These are phyloP conservation scores for Trichosporon sp. DNA, from an alignment of 1,284 basidiomycete species.

Conservation along the genomic window DNA sequence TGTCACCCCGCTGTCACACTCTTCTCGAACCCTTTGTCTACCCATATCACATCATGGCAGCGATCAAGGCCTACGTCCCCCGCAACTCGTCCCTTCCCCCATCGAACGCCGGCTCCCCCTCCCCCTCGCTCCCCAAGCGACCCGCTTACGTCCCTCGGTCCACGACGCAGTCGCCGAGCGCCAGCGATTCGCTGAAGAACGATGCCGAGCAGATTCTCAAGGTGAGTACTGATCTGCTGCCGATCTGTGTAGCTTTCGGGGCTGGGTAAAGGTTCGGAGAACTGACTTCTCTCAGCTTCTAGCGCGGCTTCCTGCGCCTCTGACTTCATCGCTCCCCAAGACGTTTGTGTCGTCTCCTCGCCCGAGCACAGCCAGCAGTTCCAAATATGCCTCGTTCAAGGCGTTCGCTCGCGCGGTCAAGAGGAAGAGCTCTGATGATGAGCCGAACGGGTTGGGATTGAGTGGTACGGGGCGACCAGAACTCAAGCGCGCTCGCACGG, in stretches of 20 bases:
- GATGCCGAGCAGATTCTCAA: conserved; percentile 32
- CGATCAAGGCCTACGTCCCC: conserved; percentile 22
- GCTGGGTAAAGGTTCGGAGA: no score
- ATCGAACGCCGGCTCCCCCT: conserved; percentile 7
- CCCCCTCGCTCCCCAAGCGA: conserved; percentile 7
- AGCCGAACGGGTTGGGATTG: conserved; percentile 25
- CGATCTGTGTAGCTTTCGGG: not conserved
- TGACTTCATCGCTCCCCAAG: conserved; percentile 26
- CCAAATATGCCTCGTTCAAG: conserved; percentile 17
- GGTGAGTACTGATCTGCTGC: conserved; percentile 20
- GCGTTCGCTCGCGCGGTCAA: conserved; percentile 19
- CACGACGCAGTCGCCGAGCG: conserved; percentile 3
- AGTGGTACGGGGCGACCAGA: conserved; percentile 15
- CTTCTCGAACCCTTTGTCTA: not conserved
- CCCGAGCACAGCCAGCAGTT: not conserved
- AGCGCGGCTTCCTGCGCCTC: conserved; percentile 34
- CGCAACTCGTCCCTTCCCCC: conserved; percentile 20
- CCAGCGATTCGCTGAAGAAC: conserved; percentile 24
- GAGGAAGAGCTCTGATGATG: conserved; percentile 10
- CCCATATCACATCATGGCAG: conserved; percentile 10
- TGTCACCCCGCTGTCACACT: not conserved
- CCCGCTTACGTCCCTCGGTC: conserved; percentile 14
- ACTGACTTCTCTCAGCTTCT: conserved; percentile 26
- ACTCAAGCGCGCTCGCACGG: conserved; percentile 19
- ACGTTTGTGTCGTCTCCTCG: not conserved